A percentile compares a stretch with the other conserved stretches of the same genome.
These are phyloP conservation scores for Mycena amicta DNA, from an alignment of 768 basidiomycete species.

Conservation along the genomic window DNA sequence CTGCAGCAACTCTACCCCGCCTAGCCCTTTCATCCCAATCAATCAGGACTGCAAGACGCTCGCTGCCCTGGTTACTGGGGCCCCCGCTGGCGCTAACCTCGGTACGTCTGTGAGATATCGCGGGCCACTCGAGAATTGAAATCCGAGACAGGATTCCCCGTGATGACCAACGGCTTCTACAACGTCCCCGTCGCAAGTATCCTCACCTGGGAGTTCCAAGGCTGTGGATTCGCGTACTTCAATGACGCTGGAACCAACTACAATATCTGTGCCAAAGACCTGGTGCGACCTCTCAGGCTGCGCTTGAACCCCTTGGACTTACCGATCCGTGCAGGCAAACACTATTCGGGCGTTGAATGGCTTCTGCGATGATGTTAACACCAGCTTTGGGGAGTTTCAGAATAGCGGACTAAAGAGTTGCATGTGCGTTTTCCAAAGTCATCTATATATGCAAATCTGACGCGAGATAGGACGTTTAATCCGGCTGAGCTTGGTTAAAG, in stretches of 20 bases:
- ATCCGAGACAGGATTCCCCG: neutral
- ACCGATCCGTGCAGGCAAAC: neutral
- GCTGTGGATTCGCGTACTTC: constrained; percentile 9
- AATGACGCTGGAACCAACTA: neutral
- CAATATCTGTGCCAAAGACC: constrained; percentile 5
- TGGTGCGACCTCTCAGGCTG: neutral
- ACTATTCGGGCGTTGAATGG: neutral
- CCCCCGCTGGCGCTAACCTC: neutral
- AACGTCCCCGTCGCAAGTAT: neutral
- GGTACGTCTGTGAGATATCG: too few relatives aligned
- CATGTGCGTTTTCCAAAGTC: too few relatives aligned
- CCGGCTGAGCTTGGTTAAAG: too few relatives aligned
- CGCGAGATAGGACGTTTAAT: too few relatives aligned
- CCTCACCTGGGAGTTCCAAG: constrained; percentile 2
- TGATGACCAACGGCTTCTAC: neutral
- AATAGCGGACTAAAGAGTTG: neutral
- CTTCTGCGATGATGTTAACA: neutral
- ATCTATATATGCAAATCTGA: too few relatives aligned
- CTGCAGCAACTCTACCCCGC: neutral
- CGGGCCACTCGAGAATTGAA: neutral
- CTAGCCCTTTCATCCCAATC: neutral
- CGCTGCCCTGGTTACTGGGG: neutral
- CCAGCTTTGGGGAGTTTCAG: neutral
- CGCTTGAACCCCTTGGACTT: neutral
- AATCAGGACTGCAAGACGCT: neutral